Base-by-base conservation (phyloP, 768 basidiomycete genomes). In the Suillus tomentosus region DNA sequence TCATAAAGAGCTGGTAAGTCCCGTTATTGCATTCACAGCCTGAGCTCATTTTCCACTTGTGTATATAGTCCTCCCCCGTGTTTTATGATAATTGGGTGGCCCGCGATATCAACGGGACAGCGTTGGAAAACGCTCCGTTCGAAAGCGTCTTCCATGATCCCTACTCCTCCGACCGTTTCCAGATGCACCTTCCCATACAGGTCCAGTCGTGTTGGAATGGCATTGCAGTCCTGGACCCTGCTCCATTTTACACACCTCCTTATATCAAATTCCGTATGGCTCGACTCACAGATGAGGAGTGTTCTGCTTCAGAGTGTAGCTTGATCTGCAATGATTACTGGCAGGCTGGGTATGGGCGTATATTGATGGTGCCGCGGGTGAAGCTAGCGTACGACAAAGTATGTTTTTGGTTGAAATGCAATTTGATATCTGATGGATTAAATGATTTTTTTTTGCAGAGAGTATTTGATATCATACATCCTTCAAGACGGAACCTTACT, bases 21-120 rank as follows among this genome's bases (percentile, higher is more conserved):
- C 5, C 19, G 54, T 47, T 31, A 43, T 9, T 19, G 14, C 45
- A 39, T 5, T 51, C 27, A 64, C 36, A 3, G 1, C 22, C 14
- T 24, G 3, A 15, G 34, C 3, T 39, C 5, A 9, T 53, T 63
- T 31, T 45, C 15, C 60, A 48, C 36, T 31, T 42, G 17, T 55
- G 17, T 36, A 36, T 40, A 11, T 62, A 4, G 3, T 9, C 59
- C 86, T 86, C 94, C 0, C 96, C 96, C 1, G 96, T 98, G 19
- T 99, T 99, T 76, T 99, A 99, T 79, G 94, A 94, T 74, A 96
- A 95, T 76, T 99, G 96, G 96, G 96, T 99, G 24, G 95, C 96
- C 1, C 86, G 96, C 47, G 96, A 99, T 76, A 94, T 99, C 81
- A 99, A 99, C 77, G 96, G 96, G 27, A 99, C 96, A 0, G 96